phyloP scores from a whole-genome alignment of 75 land plant genomes.

The Pinus albicaulis region DNA sequence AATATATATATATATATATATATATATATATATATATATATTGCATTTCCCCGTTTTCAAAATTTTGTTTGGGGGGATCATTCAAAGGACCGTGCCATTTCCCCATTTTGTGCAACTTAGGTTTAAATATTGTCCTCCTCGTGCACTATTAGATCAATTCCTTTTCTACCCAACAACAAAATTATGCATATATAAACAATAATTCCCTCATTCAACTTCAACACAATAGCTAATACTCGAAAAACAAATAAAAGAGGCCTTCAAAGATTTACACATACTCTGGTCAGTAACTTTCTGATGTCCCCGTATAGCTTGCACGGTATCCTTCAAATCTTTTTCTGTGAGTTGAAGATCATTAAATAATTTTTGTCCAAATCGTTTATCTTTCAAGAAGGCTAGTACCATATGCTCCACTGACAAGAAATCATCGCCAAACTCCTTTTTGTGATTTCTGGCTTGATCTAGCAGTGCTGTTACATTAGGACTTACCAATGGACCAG shows the following conservation, averaged over 20 bases:
- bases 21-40: too few relatives aligned
- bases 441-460: conserved; percentile 56
- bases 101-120: too few relatives aligned
- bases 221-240: background rate
- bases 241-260: background rate
- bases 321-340: conserved; percentile 43
- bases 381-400: conserved; percentile 56
- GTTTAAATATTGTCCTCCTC: background rate
- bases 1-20: too few relatives aligned
- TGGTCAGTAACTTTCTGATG: conserved; percentile 79
- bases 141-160: background rate
- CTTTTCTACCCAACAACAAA: background rate
- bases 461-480: conserved; percentile 46
- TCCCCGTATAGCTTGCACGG: conserved; percentile 65
- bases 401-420: conserved; percentile 82
- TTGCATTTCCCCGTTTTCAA: too few relatives aligned
- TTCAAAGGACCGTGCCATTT: too few relatives aligned
- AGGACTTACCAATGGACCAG: conserved; percentile 56
- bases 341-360: conserved; percentile 62
- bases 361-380: conserved; percentile 68
- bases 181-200: background rate
- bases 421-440: conserved; percentile 77
- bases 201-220: background rate
- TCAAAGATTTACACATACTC: conserved; percentile 31
- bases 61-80: too few relatives aligned